Percentiles rank a stretch among this genome's conserved stretches.
Evolutionary conservation across 176 grass and related monocot genomes (phyloP).

Genomic region (Sorghum bicolor): Sorghum_bicolor_NCBIv3 NC_012875.2:59223501-59224000

Average conservation of each 20-base stretch:
- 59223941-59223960: constrained; percentile 68
- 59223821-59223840: not conserved
- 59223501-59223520: not conserved
- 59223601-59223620: not conserved
- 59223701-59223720: rapidly evolving
- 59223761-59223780: not conserved
- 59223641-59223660: constrained; percentile 14
- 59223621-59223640: constrained; percentile 4
- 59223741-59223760: not conserved
- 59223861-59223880: not conserved
- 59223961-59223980: constrained; percentile 76
- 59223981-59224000: constrained; percentile 59
- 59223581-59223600: constrained; percentile 6
- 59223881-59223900: constrained; percentile 13
- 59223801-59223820: not conserved
- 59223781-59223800: not conserved
- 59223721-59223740: not conserved
- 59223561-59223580: not conserved
- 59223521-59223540: not conserved
- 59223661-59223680: not conserved
- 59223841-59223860: not conserved
- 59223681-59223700: not conserved
- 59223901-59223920: constrained; percentile 59
- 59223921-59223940: constrained; percentile 67
- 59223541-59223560: not conserved